Base-by-base conservation (phyloP, 768 basidiomycete species). In the Serendipita sp. region DNA sequence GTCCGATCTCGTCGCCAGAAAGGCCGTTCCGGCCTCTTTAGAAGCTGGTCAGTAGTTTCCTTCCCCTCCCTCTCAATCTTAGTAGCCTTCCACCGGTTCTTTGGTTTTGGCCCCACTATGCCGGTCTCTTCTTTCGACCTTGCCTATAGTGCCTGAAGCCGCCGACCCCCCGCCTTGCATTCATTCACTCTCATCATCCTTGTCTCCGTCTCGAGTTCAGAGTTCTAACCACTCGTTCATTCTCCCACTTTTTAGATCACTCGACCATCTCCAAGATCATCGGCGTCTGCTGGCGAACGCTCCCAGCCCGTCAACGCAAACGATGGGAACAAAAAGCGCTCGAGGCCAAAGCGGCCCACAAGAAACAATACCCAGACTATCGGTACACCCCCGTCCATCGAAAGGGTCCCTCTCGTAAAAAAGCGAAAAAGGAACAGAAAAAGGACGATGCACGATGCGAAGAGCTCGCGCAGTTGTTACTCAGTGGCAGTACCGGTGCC, bases 241-340 rank as follows among this genome's bases (percentile, higher is more conserved):
- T n/a, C n/a, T n/a, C n/a, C n/a, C n/a, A n/a, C n/a, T n/a, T 63
- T 32, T 32, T 18, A 34, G 10, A 34, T 18, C 36, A 18, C 36
- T 63, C 45, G 8, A 23, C n/a, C 46, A 44, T 65, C 38, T 65
- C 34, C 15, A 30, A 1, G 44, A 44, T 63, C 34, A 48, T 68
- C 88, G 88, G 88, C 64, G 82, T 81, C 73, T 83, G 79, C 70
- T 91, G 88, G 88, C 85, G 84, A 71, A 79, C 82, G 0, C 82
- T 91, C 16, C 75, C 86, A 7, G 78, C 78, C 15, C 78, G 81
- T 65, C 85, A 91, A 70, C 80, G 84, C 65, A 81, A 84, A 66
- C 76, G 81, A 58, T 91, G 88, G 88, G 89, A 90, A 71, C 84
- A 78, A 38, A 85, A 85, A 73, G 89, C 85, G 3, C 76, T 81